phyloP scores from a whole-genome alignment of 2,329 filamentous ascomycete genomes.

The Talaromyces islandicus region DNA sequence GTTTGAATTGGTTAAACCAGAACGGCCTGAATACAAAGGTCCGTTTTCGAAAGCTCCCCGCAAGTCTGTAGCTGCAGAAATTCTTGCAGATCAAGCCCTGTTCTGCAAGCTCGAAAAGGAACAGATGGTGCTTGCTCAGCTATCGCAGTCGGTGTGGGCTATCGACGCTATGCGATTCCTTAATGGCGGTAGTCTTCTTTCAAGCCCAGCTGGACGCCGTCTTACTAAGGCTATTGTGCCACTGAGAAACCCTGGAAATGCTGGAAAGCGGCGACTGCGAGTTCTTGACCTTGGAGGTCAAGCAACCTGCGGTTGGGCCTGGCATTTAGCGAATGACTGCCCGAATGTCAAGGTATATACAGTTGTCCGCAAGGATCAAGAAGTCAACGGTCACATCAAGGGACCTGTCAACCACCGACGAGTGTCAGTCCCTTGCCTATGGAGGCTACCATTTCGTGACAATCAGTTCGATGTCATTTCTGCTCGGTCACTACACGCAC shows the following conservation, averaged over 20 bases:
- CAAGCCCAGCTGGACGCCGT: slow-evolving; percentile 44
- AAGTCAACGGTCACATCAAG: slow-evolving; percentile 67
- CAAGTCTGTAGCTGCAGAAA: slow-evolving; percentile 58
- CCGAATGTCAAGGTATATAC: slow-evolving; percentile 84
- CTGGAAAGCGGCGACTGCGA: slow-evolving; percentile 47
- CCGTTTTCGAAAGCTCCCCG: slow-evolving; percentile 66
- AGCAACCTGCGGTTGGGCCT: slow-evolving; percentile 86
- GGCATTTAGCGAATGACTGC: slow-evolving; percentile 83
- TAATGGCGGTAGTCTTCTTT: slow-evolving; percentile 55
- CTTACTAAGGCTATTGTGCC: slow-evolving; percentile 24
- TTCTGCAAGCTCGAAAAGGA: slow-evolving; percentile 60
- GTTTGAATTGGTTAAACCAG: slow-evolving; percentile 67
- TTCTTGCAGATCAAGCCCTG: slow-evolving; percentile 45
- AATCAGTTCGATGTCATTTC: slow-evolving; percentile 89
- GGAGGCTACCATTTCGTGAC: slow-evolving; percentile 76
- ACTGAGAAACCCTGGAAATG: slow-evolving; percentile 17
- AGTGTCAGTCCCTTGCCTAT: slow-evolving; percentile 69
- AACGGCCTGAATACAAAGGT: slow-evolving; percentile 66
- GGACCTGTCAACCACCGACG: slow-evolving; percentile 84
- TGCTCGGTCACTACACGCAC: slow-evolving; percentile 75
- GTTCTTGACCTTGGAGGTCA: slow-evolving; percentile 86
- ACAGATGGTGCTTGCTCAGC: slow-evolving; percentile 69
- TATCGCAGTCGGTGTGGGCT: slow-evolving; percentile 56
- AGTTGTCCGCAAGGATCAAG: slow-evolving; percentile 69
- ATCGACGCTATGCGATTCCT: slow-evolving; percentile 57